Evolutionary conservation across 2,329 filamentous ascomycete genomes (phyloP), one percentile per base, ranked within the genome.

Genomic region (Dothiorella sarmentorum): DNA sequence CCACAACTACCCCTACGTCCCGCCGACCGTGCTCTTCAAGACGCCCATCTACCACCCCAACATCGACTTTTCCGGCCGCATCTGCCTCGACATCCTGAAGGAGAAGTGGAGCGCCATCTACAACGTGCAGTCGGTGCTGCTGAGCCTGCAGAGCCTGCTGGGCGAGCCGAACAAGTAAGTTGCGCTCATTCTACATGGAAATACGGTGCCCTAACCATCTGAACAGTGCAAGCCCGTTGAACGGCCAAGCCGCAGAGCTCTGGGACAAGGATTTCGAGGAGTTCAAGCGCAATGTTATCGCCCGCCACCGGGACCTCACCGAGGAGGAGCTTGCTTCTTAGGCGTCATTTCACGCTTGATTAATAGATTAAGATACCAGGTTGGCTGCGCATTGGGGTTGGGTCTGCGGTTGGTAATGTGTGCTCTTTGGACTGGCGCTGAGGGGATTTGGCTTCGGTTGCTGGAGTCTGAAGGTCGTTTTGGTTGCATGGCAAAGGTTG

Each of bases 21-120:
- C 94, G 20, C 94, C 94, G 0, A 91, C 88, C 2, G 94, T 99
- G 17, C 83, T 96, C 61, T 99, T 97, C 85, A 96, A 92, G 80
- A 99, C 95, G 6, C 94, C 94, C 35, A 97, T 99, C 76, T 99
- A 97, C 81, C 94, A 99, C 75, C 94, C 94, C 56, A 99, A 99
- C 68, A 90, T 99, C 67, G 94, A 99, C 78, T 97, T 99, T 78
- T 92, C 89, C 3, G 94, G 94, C 38, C 85, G 94, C 59, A 99
- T 99, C 75, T 99, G 94, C 74, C 82, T 99, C 61, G 95, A 99
- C 71, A 99, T 99, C 66, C 82, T 99, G 64, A 97, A 97, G 82
- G 94, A 97, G 75, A 97, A 97, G 79, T 99, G 94, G 94, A 96
- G 91, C 61, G 91, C 94, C 17, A 92, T 95, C 42, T 95, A 97